A percentile compares a stretch with the other conserved stretches of the same genome.
Conservation (phyloP, 2,329 filamentous ascomycete genomes). For the Phaeophleospora eucalypticola region DNA sequence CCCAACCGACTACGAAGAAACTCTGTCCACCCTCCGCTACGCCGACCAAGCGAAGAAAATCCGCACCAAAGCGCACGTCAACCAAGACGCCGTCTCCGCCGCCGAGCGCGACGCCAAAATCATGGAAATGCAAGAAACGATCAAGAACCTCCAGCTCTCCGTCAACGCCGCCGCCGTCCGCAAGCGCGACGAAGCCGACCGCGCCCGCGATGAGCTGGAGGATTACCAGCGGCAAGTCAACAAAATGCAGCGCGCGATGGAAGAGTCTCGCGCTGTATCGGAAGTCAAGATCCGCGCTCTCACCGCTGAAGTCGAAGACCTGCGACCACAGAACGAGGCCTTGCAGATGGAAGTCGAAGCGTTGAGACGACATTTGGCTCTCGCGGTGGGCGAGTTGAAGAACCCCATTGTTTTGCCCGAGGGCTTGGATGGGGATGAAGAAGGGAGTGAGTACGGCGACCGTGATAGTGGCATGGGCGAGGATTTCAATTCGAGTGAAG, state of each 20-base stretch:
- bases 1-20: constrained; percentile 95
- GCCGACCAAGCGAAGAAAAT: constrained; percentile 97
- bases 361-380: constrained; percentile 76
- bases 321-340: constrained; percentile 54
- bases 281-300: constrained; percentile 92
- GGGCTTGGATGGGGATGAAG: constrained; percentile 32
- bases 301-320: constrained; percentile 48
- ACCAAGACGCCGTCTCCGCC: constrained; percentile 88
- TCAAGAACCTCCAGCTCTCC: constrained; percentile 75
- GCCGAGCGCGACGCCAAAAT: constrained; percentile 95
- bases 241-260: constrained; percentile 91
- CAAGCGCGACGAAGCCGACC: constrained; percentile 68
- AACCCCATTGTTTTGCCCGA: constrained; percentile 73
- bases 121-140: constrained; percentile 89
- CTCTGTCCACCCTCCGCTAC: constrained; percentile 89
- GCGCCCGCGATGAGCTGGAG: constrained; percentile 79
- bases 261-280: constrained; percentile 82
- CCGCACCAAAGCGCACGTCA: constrained; percentile 87
- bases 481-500: constrained; percentile 43
- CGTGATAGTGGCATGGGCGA: constrained; percentile 56
- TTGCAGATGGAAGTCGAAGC: constrained; percentile 72
- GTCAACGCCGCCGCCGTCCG: constrained; percentile 55
- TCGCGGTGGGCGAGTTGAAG: constrained; percentile 79
- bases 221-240: constrained; percentile 90
- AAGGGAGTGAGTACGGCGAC: constrained; percentile 50